Evolutionary conservation across 2,329 filamentous ascomycete species (phyloP).

Genomic region (Botryotinia convoluta): DNA sequence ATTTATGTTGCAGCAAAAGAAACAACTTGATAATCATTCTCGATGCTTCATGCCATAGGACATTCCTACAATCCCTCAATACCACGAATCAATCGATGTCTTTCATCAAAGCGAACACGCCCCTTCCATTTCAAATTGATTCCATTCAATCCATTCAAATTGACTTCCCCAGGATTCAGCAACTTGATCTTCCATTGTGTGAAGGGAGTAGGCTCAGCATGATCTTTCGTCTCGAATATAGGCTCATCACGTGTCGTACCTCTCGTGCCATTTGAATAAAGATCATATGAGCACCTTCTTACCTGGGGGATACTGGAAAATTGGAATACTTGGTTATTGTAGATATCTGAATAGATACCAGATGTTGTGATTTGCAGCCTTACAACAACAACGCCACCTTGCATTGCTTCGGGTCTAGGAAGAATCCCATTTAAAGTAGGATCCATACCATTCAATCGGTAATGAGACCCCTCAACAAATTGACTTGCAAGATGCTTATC

Average conservation of each 20-base stretch:
- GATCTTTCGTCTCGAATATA: slow-evolving; percentile 11
- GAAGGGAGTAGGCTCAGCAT: slow-evolving; percentile 10
- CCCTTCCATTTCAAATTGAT: slow-evolving; percentile 10
- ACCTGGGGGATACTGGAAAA: slow-evolving; percentile 8
- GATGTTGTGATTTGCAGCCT: slow-evolving; percentile 9
- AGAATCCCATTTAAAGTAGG: background rate
- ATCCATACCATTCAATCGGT: slow-evolving; percentile 11
- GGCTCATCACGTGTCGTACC: slow-evolving; percentile 3
- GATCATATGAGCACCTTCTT: slow-evolving; percentile 16
- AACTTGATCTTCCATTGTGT: slow-evolving; percentile 17
- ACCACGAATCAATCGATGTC: background rate
- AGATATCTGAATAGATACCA: slow-evolving; percentile 11
- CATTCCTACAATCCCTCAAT: background rate
- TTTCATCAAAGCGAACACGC: background rate
- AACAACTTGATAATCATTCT: background rate
- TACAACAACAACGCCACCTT: slow-evolving; percentile 4
- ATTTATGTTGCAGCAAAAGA: background rate
- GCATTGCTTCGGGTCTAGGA: slow-evolving; percentile 4
- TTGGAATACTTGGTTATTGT: slow-evolving; percentile 3
- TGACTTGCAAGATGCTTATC: slow-evolving; percentile 9
- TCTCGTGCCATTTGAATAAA: background rate
- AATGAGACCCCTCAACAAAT: slow-evolving; percentile 15
- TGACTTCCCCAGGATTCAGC: slow-evolving; percentile 3
- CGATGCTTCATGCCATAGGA: background rate
- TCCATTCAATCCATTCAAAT: background rate